A percentile compares a stretch with the other conserved stretches of the same genome.
phyloP scores from a whole-genome alignment of 805 yeast genomes.

The Maudiozyma bulderi region DNA sequence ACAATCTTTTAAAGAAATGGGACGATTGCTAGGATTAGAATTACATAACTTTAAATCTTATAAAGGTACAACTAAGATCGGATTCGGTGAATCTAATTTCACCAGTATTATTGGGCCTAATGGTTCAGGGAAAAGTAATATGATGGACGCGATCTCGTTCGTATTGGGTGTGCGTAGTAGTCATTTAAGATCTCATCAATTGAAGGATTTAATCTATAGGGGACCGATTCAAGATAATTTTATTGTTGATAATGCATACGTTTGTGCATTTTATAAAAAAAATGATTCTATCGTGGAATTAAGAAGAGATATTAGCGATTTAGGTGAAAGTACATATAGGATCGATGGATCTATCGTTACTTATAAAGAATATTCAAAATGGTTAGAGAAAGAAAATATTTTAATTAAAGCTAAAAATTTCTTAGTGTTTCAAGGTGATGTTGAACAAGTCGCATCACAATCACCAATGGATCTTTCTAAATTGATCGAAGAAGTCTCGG shows the following conservation, averaged over 20 bases:
- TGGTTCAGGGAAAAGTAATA: conserved; percentile 94
- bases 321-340: conserved; percentile 59
- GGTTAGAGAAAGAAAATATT: conserved; percentile 69
- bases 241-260: conserved; percentile 48
- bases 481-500: conserved; percentile 74
- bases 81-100: conserved; percentile 75
- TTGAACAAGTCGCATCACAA: conserved; percentile 85
- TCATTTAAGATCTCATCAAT: conserved; percentile 63
- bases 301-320: conserved; percentile 48
- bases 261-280: conserved; percentile 65
- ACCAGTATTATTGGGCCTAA: conserved; percentile 96
- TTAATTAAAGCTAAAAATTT: conserved; percentile 84
- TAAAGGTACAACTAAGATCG: conserved; percentile 62
- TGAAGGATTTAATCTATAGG: conserved; percentile 74
- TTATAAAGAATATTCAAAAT: conserved; percentile 52
- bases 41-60: conserved; percentile 87
- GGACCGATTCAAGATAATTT: conserved; percentile 32
- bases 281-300: conserved; percentile 48
- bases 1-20: conserved; percentile 42
- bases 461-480: conserved; percentile 65
- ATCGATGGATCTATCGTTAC: conserved; percentile 54
- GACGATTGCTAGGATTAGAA: conserved; percentile 69
- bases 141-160: conserved; percentile 95
- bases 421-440: conserved; percentile 93
- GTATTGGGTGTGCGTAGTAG: conserved; percentile 76